These are phyloP conservation scores for Corynespora cassiicola DNA, from an alignment of 2,329 filamentous ascomycete species.

Conservation along the genomic window DNA sequence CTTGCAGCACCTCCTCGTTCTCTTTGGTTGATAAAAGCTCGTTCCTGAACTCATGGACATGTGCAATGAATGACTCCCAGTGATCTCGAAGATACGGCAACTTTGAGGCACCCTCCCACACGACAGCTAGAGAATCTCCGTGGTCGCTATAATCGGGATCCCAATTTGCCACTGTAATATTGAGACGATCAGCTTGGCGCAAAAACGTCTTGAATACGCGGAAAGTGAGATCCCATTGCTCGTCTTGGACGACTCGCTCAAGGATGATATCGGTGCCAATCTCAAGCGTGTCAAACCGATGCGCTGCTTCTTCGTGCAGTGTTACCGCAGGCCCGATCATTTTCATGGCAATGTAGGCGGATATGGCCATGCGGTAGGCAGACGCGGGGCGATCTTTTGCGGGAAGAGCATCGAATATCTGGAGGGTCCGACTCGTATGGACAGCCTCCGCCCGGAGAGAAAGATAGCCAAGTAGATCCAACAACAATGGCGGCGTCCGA, in stretches of 20 bases:
- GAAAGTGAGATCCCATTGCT: slow-evolving; percentile 44
- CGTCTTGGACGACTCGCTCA: slow-evolving; percentile 32
- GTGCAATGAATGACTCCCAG: slow-evolving; percentile 31
- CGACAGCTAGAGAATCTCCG: slow-evolving; percentile 8
- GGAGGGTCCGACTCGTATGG: slow-evolving; percentile 51
- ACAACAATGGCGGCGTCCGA: slow-evolving; percentile 13
- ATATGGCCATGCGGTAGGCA: slow-evolving; percentile 54
- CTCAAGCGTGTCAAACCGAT: slow-evolving; percentile 10
- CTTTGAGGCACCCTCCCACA: slow-evolving; percentile 31
- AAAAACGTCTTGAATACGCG: slow-evolving; percentile 31
- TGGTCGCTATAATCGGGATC: slow-evolving; percentile 3
- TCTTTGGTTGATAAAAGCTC: slow-evolving; percentile 26
- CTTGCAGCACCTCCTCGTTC: slow-evolving; percentile 15
- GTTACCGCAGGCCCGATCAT: slow-evolving; percentile 45
- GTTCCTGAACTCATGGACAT: slow-evolving; percentile 30
- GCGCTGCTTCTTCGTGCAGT: slow-evolving; percentile 50
- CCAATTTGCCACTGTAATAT: slow-evolving; percentile 5
- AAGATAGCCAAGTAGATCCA: slow-evolving; percentile 39
- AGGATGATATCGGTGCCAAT: slow-evolving; percentile 40
- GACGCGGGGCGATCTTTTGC: slow-evolving; percentile 42
- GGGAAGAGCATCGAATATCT: slow-evolving; percentile 55
- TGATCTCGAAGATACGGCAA: slow-evolving; percentile 33
- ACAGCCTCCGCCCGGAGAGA: slow-evolving; percentile 21
- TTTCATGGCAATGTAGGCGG: slow-evolving; percentile 51
- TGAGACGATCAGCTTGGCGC: slow-evolving; percentile 6